These are phyloP conservation scores for Entomortierella parvispora DNA, from an alignment of 192 early-diverging fungal genomes.

Conservation along the genomic window DNA sequence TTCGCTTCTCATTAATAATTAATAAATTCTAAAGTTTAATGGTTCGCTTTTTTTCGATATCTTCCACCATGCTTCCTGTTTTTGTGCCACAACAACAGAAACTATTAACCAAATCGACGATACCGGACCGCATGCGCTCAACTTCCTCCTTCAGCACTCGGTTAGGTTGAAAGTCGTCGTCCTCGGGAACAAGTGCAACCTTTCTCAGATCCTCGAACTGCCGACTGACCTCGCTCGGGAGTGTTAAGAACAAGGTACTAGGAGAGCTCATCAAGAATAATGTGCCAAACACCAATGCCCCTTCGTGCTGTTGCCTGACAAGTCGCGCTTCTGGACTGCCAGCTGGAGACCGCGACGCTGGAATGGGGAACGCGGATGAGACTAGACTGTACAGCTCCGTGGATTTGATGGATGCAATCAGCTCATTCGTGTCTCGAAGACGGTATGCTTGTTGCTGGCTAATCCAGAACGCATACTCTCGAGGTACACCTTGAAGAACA, in stretches of 20 bases:
- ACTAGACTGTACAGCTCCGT: slow-evolving; percentile 58
- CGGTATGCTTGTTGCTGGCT: slow-evolving; percentile 52
- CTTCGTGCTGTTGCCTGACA: slow-evolving; percentile 50
- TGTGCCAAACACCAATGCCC: slow-evolving; percentile 62
- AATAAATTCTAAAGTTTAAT: neutral
- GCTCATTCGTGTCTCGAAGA: slow-evolving; percentile 48
- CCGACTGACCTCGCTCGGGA: slow-evolving; percentile 57
- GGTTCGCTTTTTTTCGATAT: neutral
- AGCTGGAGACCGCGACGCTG: neutral
- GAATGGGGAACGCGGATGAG: slow-evolving; percentile 40
- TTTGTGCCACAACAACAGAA: slow-evolving; percentile 68
- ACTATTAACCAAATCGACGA: slow-evolving; percentile 63
- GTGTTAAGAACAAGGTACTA: slow-evolving; percentile 60
- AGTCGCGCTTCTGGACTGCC: slow-evolving; percentile 18
- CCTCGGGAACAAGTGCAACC: slow-evolving; percentile 18
- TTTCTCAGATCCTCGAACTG: slow-evolving; percentile 42
- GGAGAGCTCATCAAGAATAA: slow-evolving; percentile 71
- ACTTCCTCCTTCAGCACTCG: slow-evolving; percentile 62
- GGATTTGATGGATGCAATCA: slow-evolving; percentile 44
- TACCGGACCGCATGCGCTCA: slow-evolving; percentile 60
- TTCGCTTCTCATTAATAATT: neutral
- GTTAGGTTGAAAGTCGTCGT: slow-evolving; percentile 42
- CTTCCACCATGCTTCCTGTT: neutral
- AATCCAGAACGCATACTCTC: slow-evolving; percentile 53
- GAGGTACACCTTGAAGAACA: slow-evolving; percentile 59